Percentiles rank a stretch among this genome's conserved stretches.
These are phyloP conservation scores for Pterocarpus macrocarpus DNA, from an alignment of 306 rosid species.

Conservation along the genomic window DNA sequence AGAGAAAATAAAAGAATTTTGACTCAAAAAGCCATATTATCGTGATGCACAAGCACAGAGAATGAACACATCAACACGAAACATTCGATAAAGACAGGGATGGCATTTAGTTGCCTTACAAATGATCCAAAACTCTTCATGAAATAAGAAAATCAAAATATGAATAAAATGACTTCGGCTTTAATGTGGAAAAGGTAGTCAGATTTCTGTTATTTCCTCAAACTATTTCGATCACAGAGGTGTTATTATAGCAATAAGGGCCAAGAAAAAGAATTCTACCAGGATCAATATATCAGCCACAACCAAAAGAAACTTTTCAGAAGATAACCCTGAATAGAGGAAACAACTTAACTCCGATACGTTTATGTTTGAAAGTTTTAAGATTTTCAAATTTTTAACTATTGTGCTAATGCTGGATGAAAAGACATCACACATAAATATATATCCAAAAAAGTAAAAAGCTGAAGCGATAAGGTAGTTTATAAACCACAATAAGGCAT, in stretches of 20 bases:
- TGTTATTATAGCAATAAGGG: not conserved
- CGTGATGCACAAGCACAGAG: conserved; percentile 8
- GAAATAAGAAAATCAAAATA: conserved; percentile 2
- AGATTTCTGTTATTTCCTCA: conserved; percentile 25
- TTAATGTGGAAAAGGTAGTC: not conserved
- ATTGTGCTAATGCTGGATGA: not conserved
- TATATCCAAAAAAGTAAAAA: too few species aligned
- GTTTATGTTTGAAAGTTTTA: not conserved
- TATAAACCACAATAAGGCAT: too few species aligned
- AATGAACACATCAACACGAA: not conserved
- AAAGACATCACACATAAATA: not conserved
- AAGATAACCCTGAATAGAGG: not conserved
- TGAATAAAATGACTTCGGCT: not conserved
- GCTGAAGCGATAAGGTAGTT: too few species aligned
- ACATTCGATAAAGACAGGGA: not conserved
- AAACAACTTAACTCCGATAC: not conserved
- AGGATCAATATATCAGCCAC: not conserved
- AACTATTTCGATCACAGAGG: conserved; percentile 8
- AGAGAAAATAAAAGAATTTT: conserved; percentile 15
- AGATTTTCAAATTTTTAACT: not conserved
- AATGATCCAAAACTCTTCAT: conserved; percentile 5
- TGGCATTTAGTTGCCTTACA: conserved; percentile 20
- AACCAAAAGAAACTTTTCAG: not conserved
- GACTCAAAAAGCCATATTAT: not conserved
- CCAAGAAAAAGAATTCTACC: not conserved